Evolutionary conservation across 805 yeast species (phyloP).

Genomic region (Kodamaea laetipori): DNA sequence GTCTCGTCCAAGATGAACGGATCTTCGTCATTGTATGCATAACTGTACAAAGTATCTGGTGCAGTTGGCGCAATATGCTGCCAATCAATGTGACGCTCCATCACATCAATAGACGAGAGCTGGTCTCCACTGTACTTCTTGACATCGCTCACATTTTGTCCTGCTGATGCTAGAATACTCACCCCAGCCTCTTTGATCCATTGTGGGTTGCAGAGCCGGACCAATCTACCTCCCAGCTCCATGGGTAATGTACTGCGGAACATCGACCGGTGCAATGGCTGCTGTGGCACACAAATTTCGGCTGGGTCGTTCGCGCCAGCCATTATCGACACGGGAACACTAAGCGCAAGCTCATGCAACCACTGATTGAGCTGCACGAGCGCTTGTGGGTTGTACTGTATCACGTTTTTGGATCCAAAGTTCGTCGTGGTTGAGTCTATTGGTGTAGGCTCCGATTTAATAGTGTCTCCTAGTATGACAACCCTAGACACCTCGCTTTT

Average conservation of each 20-base stretch:
- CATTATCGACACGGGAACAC: slow-evolving; percentile 73
- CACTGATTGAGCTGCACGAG: slow-evolving; percentile 60
- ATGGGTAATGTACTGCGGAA: slow-evolving; percentile 50
- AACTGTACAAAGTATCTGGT: slow-evolving; percentile 91
- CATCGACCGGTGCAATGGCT: slow-evolving; percentile 78
- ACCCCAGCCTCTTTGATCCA: slow-evolving; percentile 55
- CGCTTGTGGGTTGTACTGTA: slow-evolving; percentile 52
- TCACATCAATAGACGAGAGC: slow-evolving; percentile 32
- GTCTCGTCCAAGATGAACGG: slow-evolving; percentile 78
- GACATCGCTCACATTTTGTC: slow-evolving; percentile 83
- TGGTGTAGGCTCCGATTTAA: slow-evolving; percentile 35
- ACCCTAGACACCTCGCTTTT: slow-evolving; percentile 46
- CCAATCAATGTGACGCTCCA: slow-evolving; percentile 76
- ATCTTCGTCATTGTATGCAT: slow-evolving; percentile 74
- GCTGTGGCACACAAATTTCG: slow-evolving; percentile 85
- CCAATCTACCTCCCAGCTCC: slow-evolving; percentile 34
- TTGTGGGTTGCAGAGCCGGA: slow-evolving; percentile 59
- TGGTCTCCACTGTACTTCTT: slow-evolving; percentile 47
- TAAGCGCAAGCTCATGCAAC: slow-evolving; percentile 53
- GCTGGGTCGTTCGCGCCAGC: slow-evolving; percentile 89
- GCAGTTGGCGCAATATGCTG: slow-evolving; percentile 91
- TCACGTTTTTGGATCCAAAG: slow-evolving; percentile 54
- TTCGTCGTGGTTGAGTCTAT: slow-evolving; percentile 36
- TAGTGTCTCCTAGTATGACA: slow-evolving; percentile 74
- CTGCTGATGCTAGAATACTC: slow-evolving; percentile 71